Percentiles rank a stretch among this genome's conserved stretches.
These are phyloP conservation scores for Pugionium dolabratum DNA, from an alignment of 345 rosid species.

Conservation along the genomic window DNA sequence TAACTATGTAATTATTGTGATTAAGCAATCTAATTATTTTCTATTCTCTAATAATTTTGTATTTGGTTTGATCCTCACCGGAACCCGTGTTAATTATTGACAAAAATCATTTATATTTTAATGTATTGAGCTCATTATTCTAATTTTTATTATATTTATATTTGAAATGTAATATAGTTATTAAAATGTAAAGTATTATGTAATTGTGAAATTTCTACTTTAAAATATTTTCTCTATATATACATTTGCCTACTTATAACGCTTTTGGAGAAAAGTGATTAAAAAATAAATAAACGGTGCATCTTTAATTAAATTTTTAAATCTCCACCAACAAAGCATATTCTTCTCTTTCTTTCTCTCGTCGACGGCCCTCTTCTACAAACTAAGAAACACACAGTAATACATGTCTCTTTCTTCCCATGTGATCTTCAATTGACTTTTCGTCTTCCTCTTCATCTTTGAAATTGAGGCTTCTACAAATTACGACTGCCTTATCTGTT, in stretches of 20 bases:
- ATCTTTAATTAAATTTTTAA: constrained; percentile 18
- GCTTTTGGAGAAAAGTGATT: too few relatives aligned
- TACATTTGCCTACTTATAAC: too few relatives aligned
- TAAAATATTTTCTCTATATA: too few relatives aligned
- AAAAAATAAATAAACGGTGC: constrained; percentile 22
- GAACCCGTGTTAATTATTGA: constrained; percentile 14
- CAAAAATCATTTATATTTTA: neutral
- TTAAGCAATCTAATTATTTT: neutral
- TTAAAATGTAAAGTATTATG: too few relatives aligned
- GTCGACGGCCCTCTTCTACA: neutral
- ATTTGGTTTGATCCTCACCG: constrained; percentile 11
- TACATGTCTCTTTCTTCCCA: constrained; percentile 31
- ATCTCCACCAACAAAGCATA: constrained; percentile 29
- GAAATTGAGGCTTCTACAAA: constrained; percentile 1
- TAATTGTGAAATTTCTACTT: too few relatives aligned
- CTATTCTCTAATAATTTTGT: neutral
- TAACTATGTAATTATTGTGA: neutral
- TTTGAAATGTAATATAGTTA: too few relatives aligned
- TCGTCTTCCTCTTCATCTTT: constrained; percentile 24
- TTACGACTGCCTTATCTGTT: constrained; percentile 13
- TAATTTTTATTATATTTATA: too few relatives aligned
- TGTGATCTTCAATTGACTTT: constrained; percentile 36
- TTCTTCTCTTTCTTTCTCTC: constrained; percentile 7
- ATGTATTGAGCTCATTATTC: too few relatives aligned
- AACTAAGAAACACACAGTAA: constrained; percentile 22